A percentile compares a stretch with the other conserved stretches of the same genome.
Conservation (phyloP, 768 basidiomycete genomes). For the Leucosporidium creatinivorum region DNA sequence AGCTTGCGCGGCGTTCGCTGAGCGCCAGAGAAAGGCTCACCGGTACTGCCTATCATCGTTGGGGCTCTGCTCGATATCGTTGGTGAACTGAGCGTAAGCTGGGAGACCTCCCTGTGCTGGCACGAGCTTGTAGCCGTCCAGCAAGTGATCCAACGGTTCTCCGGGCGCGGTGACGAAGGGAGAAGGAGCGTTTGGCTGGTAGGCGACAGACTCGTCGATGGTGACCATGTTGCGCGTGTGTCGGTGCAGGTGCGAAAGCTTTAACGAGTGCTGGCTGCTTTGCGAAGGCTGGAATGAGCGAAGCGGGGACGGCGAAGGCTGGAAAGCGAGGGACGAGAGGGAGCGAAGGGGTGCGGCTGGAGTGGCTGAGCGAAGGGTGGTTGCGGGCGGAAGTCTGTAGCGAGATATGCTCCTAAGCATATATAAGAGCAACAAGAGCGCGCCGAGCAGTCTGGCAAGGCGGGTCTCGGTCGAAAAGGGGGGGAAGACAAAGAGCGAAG, state of each 20-base stretch:
- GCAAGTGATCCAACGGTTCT: slow-evolving; percentile 11
- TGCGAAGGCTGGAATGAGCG: neutral
- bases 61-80: slow-evolving; percentile 59
- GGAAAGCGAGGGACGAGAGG: neutral
- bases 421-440: neutral
- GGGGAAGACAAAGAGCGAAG: too few species aligned
- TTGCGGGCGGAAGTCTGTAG: neutral
- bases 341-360: neutral
- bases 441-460: too few species aligned
- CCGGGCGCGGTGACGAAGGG: slow-evolving; percentile 18
- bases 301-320: neutral
- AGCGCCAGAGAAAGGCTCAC: neutral
- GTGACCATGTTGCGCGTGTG: slow-evolving; percentile 3
- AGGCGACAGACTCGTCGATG: slow-evolving; percentile 14
- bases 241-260: neutral
- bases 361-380: neutral
- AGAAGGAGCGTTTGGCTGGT: slow-evolving; percentile 11
- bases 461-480: too few species aligned
- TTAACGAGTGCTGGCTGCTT: neutral
- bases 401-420: neutral
- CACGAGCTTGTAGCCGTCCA: slow-evolving; percentile 11
- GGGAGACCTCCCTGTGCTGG: neutral
- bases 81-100: slow-evolving; percentile 52
- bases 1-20: neutral
- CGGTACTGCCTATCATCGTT: slow-evolving; percentile 72